A percentile compares a stretch with the other conserved stretches of the same genome.
Conservation (phyloP, 768 basidiomycete species). For the Amanita subjunquillea region DNA sequence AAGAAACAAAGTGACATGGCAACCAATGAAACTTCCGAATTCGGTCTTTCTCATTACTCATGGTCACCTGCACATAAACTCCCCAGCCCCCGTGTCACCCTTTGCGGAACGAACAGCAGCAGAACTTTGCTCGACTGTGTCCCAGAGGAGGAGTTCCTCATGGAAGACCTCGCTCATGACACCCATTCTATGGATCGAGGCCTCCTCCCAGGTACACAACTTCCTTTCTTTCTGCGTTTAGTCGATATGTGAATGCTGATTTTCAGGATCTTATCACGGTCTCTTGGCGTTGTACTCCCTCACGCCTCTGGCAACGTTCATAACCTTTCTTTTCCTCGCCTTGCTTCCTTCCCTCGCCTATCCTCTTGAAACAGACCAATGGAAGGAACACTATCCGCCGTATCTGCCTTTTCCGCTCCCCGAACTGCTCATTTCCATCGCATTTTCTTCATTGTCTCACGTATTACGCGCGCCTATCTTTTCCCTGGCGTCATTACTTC, state of each 20-base stretch:
- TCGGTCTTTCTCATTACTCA: not conserved
- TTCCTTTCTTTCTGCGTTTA: not conserved
- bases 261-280: slow-evolving; percentile 50
- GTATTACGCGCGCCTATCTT: slow-evolving; percentile 40
- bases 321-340: slow-evolving; percentile 41
- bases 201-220: slow-evolving; percentile 19
- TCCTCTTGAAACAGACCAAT: slow-evolving; percentile 18
- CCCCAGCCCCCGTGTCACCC: not conserved
- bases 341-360: slow-evolving; percentile 40
- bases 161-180: not conserved
- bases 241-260: slow-evolving; percentile 1
- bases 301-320: slow-evolving; percentile 43
- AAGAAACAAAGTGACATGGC: not conserved
- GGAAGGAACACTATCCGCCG: slow-evolving; percentile 29
- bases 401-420: slow-evolving; percentile 55
- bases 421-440: slow-evolving; percentile 49
- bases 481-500: slow-evolving; percentile 20
- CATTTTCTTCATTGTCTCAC: slow-evolving; percentile 53
- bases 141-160: not conserved
- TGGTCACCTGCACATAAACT: not conserved
- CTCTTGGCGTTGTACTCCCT: slow-evolving; percentile 47
- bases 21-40: not conserved
- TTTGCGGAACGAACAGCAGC: not conserved
- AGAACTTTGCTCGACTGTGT: not conserved
- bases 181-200: slow-evolving; percentile 10